Conservation (phyloP, 1,284 basidiomycete species). For the Rhizoctonia solani region DNA sequence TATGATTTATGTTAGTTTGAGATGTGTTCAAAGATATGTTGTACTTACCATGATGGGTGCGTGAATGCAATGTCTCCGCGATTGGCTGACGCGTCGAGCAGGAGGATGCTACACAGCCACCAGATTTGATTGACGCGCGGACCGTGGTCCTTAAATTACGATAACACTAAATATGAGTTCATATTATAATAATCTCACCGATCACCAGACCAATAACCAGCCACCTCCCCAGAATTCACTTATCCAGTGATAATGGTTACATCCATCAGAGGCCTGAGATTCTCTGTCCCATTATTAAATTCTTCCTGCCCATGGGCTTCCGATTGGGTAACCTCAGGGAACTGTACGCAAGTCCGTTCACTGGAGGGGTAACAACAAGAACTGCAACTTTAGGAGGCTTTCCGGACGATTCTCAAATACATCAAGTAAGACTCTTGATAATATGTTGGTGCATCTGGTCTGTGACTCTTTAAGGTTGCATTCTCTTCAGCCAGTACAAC, state of each 20-base stretch:
- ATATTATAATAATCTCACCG: neutral
- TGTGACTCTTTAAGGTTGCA: constrained; percentile 54
- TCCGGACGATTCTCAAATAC: constrained; percentile 57
- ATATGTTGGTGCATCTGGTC: neutral
- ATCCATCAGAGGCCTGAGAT: constrained; percentile 54
- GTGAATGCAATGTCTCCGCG: constrained; percentile 27
- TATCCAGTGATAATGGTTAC: constrained; percentile 49
- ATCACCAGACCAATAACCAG: neutral
- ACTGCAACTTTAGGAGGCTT: constrained; percentile 72
- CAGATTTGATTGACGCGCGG: neutral
- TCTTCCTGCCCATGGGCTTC: constrained; percentile 80
- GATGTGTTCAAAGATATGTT: neutral
- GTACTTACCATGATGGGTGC: constrained; percentile 24
- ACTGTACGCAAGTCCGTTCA: constrained; percentile 66
- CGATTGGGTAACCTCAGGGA: constrained; percentile 61
- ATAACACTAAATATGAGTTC: too few species aligned
- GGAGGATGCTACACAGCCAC: neutral
- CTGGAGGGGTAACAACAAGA: constrained; percentile 75
- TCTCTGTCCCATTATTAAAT: constrained; percentile 69
- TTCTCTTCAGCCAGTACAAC: constrained; percentile 56
- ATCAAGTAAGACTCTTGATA: constrained; percentile 55
- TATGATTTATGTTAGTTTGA: neutral
- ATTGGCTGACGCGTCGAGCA: constrained; percentile 34
- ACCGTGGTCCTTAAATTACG: neutral
- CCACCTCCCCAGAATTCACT: neutral